A percentile compares a stretch with the other conserved stretches of the same genome.
These are phyloP conservation scores for Gelatoporia subvermispora DNA, from an alignment of 768 basidiomycete species.

Conservation along the genomic window DNA sequence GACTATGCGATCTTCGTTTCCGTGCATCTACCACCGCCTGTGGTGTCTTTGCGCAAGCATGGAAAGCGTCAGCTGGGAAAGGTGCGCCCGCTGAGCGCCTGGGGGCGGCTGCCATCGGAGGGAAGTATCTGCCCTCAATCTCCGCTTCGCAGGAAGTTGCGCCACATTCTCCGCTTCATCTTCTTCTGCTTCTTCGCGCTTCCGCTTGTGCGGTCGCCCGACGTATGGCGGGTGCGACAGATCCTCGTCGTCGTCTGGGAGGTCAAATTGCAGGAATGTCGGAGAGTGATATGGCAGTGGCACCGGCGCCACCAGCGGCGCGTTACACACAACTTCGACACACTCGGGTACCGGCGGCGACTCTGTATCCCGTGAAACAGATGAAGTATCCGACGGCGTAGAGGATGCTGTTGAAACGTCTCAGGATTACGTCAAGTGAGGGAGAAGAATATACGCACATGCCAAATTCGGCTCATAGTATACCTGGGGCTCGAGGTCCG, in stretches of 20 bases:
- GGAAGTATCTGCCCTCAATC: constrained; percentile 1
- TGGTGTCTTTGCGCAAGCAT: no score
- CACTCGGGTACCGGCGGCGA: constrained; percentile 23
- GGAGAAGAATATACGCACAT: constrained; percentile 18
- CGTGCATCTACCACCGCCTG: no score
- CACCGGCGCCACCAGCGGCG: constrained; percentile 63
- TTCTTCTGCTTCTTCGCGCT: constrained; percentile 30
- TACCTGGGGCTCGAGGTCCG: constrained; percentile 7
- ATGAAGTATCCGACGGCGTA: constrained; percentile 33
- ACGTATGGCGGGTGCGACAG: constrained; percentile 67
- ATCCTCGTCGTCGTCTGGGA: constrained; percentile 65
- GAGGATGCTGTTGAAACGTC: constrained; percentile 30
- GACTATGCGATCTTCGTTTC: no score
- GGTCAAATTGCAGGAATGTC: constrained; percentile 62
- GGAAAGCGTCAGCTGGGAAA: no score
- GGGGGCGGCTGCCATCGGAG: neutral
- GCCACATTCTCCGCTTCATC: neutral
- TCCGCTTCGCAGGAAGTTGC: constrained; percentile 14
- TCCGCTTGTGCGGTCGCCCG: constrained; percentile 49
- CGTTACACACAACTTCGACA: constrained; percentile 55
- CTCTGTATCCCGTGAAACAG: constrained; percentile 21
- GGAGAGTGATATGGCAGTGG: constrained; percentile 69
- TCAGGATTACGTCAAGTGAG: neutral
- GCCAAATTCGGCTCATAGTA: constrained; percentile 8
- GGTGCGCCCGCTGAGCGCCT: no score